These are phyloP conservation scores for Paracoccidioides brasiliensis DNA, from an alignment of 2,329 filamentous ascomycete species.

Conservation along the genomic window DNA sequence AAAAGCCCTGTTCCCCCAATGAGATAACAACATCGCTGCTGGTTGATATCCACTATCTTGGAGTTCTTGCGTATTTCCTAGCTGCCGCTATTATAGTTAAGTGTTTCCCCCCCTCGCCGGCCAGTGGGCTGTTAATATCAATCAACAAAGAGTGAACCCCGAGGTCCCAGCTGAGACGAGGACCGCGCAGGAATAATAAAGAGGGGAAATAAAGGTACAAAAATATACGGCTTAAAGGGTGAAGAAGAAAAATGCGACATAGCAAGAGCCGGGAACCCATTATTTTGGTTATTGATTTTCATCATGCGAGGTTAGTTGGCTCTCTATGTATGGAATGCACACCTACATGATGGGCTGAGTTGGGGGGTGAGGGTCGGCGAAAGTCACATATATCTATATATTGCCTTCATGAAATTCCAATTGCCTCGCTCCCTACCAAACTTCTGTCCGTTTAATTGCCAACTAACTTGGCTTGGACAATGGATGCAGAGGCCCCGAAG, in stretches of 20 bases:
- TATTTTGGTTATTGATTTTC: slow-evolving; percentile 70
- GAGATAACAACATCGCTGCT: too few species aligned
- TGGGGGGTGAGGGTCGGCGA: not conserved
- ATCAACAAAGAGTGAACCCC: too few species aligned
- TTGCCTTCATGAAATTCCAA: too few species aligned
- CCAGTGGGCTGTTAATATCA: not conserved
- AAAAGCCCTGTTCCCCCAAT: too few species aligned
- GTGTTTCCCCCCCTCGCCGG: too few species aligned
- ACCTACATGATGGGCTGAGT: not conserved
- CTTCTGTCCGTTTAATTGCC: not conserved
- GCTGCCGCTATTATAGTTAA: too few species aligned
- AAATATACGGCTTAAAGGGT: not conserved
- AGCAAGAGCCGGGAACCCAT: slow-evolving; percentile 40
- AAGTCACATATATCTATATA: not conserved
- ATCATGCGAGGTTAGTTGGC: slow-evolving; percentile 49
- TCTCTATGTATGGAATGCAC: not conserved
- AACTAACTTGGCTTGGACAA: not conserved
- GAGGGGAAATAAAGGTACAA: not conserved
- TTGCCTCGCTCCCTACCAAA: not conserved
- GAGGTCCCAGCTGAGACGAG: not conserved
- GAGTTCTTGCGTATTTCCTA: too few species aligned
- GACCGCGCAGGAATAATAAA: not conserved
- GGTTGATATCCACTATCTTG: too few species aligned
- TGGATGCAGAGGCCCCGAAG: slow-evolving; percentile 61
- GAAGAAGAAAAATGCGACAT: not conserved